A percentile compares a stretch with the other conserved stretches of the same genome.
Evolutionary conservation across 345 rosid genomes (phyloP).

Genomic region (Hirschfeldia incana): DNA sequence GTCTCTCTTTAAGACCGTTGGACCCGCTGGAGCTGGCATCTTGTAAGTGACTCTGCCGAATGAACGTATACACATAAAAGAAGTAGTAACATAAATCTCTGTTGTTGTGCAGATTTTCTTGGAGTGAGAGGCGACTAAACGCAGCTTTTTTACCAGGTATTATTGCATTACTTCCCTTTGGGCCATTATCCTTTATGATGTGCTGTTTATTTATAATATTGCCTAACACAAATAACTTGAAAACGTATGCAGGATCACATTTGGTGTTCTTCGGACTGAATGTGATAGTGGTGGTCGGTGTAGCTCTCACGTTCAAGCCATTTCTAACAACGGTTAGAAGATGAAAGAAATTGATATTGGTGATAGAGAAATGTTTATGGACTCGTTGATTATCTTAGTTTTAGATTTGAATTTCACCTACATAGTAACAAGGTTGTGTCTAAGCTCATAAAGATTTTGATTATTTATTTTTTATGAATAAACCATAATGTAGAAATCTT

Average conservation of each 20-base stretch:
- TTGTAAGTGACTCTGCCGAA: constrained; percentile 43
- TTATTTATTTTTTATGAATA: no score
- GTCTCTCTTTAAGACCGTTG: constrained; percentile 61
- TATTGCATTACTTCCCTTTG: background rate
- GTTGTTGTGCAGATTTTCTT: constrained; percentile 39
- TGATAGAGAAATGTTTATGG: constrained; percentile 22
- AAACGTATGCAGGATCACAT: background rate
- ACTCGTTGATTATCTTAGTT: constrained; percentile 13
- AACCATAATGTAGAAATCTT: background rate
- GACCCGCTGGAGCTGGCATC: constrained; percentile 66
- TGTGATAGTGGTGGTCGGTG: background rate
- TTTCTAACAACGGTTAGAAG: background rate
- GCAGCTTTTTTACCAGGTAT: constrained; percentile 46
- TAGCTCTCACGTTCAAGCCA: background rate
- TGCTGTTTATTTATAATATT: background rate
- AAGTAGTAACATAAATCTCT: constrained; percentile 9
- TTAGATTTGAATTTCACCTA: constrained; percentile 15
- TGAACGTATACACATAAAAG: background rate
- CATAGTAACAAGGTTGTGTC: background rate
- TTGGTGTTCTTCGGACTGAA: background rate
- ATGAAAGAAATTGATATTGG: constrained; percentile 30
- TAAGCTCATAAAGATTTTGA: background rate
- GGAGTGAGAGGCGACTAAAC: constrained; percentile 43
- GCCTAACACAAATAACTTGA: background rate
- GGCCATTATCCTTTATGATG: background rate